A percentile compares a stretch with the other conserved stretches of the same genome.
phyloP scores from a whole-genome alignment of 768 basidiomycete species.

The Hysterangium stoloniferum region DNA sequence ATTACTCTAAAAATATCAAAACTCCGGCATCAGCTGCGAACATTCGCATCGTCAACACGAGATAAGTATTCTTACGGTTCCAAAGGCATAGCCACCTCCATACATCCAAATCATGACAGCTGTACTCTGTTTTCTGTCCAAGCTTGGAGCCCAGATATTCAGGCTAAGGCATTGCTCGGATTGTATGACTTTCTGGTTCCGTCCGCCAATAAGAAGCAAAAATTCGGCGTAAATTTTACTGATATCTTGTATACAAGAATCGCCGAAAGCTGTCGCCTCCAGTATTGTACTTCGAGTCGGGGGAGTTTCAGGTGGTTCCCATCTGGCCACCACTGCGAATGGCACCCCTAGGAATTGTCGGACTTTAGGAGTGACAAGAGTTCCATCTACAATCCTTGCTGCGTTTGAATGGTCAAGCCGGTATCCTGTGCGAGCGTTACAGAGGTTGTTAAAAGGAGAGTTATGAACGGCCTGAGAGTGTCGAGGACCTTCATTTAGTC shows the following conservation, averaged over 20 bases:
- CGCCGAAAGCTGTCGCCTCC: not conserved
- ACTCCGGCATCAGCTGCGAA: no score
- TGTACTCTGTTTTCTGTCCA: slow-evolving; percentile 4
- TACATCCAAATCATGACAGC: slow-evolving; percentile 22
- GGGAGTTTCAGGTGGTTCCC: slow-evolving; percentile 5
- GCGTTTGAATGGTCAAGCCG: slow-evolving; percentile 3
- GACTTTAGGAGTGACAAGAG: not conserved
- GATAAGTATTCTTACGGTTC: slow-evolving; percentile 19
- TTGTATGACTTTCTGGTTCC: not conserved
- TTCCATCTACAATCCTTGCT: slow-evolving; percentile 4
- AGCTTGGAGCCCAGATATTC: slow-evolving; percentile 33
- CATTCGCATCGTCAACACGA: not conserved
- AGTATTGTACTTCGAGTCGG: not conserved
- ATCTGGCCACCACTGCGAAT: slow-evolving; percentile 2
- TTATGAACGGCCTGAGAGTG: no score
- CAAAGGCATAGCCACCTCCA: slow-evolving; percentile 26
- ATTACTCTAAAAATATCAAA: not conserved
- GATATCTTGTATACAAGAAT: not conserved
- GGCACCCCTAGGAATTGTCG: slow-evolving; percentile 9
- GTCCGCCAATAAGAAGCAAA: slow-evolving; percentile 1
- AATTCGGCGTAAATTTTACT: not conserved
- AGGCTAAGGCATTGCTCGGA: slow-evolving; percentile 30
- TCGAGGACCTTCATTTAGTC: no score
- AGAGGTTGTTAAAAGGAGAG: not conserved
- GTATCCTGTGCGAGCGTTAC: not conserved